Evolutionary conservation across 2,329 filamentous ascomycete genomes (phyloP).

Genomic region (Claviceps sp.): DNA sequence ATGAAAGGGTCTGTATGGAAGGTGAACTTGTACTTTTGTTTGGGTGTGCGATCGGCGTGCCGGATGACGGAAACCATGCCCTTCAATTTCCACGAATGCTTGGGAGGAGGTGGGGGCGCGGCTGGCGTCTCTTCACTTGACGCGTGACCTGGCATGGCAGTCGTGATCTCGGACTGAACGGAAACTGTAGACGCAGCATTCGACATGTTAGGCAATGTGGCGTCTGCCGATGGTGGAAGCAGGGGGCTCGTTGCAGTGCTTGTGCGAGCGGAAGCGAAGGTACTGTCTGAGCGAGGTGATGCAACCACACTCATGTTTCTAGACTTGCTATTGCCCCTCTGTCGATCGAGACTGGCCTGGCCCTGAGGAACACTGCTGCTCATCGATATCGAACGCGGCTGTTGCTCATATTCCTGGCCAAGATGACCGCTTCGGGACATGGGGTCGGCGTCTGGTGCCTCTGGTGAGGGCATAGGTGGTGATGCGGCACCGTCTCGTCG

Average conservation of each 20-base stretch:
- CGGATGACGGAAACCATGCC: slow-evolving; percentile 93
- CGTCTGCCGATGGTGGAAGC: slow-evolving; percentile 20
- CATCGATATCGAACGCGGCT: slow-evolving; percentile 8
- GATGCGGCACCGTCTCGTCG: slow-evolving; percentile 47
- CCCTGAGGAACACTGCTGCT: slow-evolving; percentile 17
- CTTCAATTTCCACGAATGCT: slow-evolving; percentile 96
- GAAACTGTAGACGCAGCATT: slow-evolving; percentile 23
- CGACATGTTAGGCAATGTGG: slow-evolving; percentile 12
- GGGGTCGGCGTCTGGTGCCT: slow-evolving; percentile 30
- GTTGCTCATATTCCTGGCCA: slow-evolving; percentile 27
- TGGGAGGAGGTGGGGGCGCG: slow-evolving; percentile 53
- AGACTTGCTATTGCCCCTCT: slow-evolving; percentile 12
- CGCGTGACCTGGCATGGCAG: slow-evolving; percentile 9
- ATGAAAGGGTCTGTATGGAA: slow-evolving; percentile 97
- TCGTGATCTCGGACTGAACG: slow-evolving; percentile 17
- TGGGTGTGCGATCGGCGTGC: slow-evolving; percentile 92
- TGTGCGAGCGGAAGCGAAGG: slow-evolving; percentile 19
- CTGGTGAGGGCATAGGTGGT: slow-evolving; percentile 37
- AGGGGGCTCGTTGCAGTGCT: slow-evolving; percentile 23
- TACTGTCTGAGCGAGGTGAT: slow-evolving; percentile 20
- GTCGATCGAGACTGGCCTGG: slow-evolving; percentile 6
- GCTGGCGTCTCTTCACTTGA: slow-evolving; percentile 32
- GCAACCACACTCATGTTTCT: slow-evolving; percentile 15
- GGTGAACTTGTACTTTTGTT: slow-evolving; percentile 99
- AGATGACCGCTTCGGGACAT: slow-evolving; percentile 19